A percentile compares a stretch with the other conserved stretches of the same genome.
Evolutionary conservation across 2,329 filamentous ascomycete species (phyloP).

Genomic region (Aureobasidium sp.): DNA sequence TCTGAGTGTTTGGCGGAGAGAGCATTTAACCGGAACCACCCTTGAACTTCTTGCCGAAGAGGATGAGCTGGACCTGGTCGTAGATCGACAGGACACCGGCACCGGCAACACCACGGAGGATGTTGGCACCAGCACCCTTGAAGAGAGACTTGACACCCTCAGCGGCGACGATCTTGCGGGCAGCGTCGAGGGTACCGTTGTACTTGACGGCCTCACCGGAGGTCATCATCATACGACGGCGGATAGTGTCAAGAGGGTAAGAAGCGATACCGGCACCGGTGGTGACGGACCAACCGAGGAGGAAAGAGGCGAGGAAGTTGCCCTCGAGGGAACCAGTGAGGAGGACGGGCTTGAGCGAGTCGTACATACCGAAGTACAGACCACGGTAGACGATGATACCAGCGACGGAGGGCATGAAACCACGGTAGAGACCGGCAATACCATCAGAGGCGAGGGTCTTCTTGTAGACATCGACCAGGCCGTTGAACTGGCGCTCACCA

Average conservation of each 20-base stretch:
- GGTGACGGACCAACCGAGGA: conserved; percentile 97
- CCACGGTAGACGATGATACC: conserved; percentile 99
- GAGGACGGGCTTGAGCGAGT: conserved; percentile 98
- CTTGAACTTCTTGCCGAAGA: conserved; percentile 99
- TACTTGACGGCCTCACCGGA: conserved; percentile 97
- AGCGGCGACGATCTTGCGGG: conserved; percentile 91
- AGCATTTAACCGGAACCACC: conserved; percentile 38
- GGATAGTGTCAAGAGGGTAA: conserved; percentile 99
- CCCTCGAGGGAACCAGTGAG: conserved; percentile 85
- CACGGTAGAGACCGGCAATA: conserved; percentile 99
- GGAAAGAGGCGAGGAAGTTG: conserved; percentile 99
- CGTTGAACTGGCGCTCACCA: conserved; percentile 99
- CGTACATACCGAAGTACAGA: conserved; percentile 99
- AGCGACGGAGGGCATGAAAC: conserved; percentile 98
- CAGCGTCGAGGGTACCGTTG: conserved; percentile 91
- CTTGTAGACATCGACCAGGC: conserved; percentile 98
- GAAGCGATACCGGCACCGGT: conserved; percentile 99
- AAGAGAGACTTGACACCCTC: conserved; percentile 99
- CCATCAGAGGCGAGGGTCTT: conserved; percentile 99
- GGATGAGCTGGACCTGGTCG: conserved; percentile 96
- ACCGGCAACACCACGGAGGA: conserved; percentile 99
- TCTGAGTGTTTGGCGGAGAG: conserved; percentile 7
- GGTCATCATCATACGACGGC: conserved; percentile 99
- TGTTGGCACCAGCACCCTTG: conserved; percentile 99
- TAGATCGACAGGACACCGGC: conserved; percentile 99